phyloP scores from a whole-genome alignment of 78 protist species.

The Anaeramoeba ignava region DNA sequence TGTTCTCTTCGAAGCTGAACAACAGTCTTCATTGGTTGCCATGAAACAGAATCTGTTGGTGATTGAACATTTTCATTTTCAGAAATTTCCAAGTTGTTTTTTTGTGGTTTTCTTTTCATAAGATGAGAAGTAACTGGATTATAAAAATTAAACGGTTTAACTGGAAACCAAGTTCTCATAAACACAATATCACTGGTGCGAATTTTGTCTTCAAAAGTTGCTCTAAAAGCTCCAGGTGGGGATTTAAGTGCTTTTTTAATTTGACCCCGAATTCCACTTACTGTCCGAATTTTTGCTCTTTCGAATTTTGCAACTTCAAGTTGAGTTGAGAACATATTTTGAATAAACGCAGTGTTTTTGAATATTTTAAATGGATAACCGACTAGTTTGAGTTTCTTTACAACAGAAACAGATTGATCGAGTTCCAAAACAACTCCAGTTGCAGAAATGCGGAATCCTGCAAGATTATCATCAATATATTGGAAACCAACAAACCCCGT shows the following conservation, averaged over 20 bases:
- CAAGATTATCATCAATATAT: not conserved
- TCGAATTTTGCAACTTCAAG: conserved; percentile 85
- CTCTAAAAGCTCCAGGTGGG: conserved; percentile 83
- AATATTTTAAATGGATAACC: conserved; percentile 76
- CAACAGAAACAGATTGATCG: conserved; percentile 52
- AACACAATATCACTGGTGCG: conserved; percentile 77
- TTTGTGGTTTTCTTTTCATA: not conserved
- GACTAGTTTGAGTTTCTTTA: conserved; percentile 90
- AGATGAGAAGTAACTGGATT: conserved; percentile 67
- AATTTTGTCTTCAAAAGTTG: conserved; percentile 93
- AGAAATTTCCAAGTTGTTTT: not conserved
- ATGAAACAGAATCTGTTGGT: conserved; percentile 4
- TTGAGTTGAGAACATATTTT: conserved; percentile 52
- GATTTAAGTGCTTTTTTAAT: conserved; percentile 72
- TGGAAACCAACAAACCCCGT: conserved; percentile 56
- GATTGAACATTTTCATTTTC: conserved; percentile 20
- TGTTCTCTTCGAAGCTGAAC: conserved; percentile 59
- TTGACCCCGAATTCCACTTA: conserved; percentile 90
- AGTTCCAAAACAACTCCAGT: conserved; percentile 83
- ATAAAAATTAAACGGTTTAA: conserved; percentile 62
- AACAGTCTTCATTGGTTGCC: conserved; percentile 52
- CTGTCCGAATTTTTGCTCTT: conserved; percentile 94
- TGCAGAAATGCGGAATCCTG: conserved; percentile 77
- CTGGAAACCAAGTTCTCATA: conserved; percentile 83
- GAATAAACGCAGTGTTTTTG: conserved; percentile 87